These are phyloP conservation scores for Tricholoma saponaceum DNA, from an alignment of 768 basidiomycete species.

Conservation along the genomic window DNA sequence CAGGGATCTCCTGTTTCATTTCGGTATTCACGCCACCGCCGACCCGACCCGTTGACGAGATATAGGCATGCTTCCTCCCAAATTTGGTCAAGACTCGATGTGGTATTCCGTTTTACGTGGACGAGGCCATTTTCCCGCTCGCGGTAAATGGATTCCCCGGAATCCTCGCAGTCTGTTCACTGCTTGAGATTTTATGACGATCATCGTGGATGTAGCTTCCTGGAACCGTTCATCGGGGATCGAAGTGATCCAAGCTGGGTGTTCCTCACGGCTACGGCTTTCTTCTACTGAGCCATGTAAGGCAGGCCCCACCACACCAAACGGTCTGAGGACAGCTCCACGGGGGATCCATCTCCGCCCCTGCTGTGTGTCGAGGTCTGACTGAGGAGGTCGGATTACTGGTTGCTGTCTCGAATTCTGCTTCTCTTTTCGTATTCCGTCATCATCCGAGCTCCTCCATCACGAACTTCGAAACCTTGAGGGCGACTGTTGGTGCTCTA, in stretches of 20 bases:
- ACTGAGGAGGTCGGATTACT: background rate
- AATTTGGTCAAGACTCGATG: too few species aligned
- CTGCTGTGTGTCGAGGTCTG: background rate
- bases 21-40: too few species aligned
- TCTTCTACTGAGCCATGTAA: too few species aligned
- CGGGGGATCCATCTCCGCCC: background rate
- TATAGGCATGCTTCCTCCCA: background rate
- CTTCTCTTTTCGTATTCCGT: background rate
- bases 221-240: background rate
- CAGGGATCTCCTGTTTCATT: background rate
- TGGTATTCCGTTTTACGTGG: too few species aligned
- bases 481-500: background rate
- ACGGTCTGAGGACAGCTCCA: background rate
- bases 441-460: background rate
- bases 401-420: background rate
- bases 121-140: too few species aligned
- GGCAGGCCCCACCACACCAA: background rate
- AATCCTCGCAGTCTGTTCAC: too few species aligned
- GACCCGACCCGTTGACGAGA: too few species aligned
- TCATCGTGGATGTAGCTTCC: too few species aligned
- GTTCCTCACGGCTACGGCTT: background rate
- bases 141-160: too few species aligned
- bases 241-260: background rate
- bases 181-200: too few species aligned
- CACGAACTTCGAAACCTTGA: background rate